These are phyloP conservation scores for Chrysanthemum lavandulifolium DNA, from an alignment of 129 eudicot genomes.

Conservation along the genomic window DNA sequence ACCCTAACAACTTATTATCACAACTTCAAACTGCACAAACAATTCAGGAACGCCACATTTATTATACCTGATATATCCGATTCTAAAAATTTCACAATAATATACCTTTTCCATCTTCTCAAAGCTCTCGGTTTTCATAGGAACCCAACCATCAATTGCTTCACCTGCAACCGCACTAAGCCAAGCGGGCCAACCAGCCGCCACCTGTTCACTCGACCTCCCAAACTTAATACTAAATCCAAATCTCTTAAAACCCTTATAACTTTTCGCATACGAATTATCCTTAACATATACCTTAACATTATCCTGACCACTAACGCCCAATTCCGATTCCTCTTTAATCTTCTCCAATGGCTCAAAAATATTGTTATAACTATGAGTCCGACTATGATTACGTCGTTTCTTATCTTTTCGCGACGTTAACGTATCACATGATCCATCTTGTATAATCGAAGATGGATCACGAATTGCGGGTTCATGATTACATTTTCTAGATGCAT, in stretches of 20 bases:
- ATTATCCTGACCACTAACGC: not conserved
- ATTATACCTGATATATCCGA: too few species aligned
- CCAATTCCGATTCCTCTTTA: slow-evolving; percentile 39
- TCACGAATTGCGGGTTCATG: not conserved
- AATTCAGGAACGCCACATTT: too few species aligned
- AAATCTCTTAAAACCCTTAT: slow-evolving; percentile 23
- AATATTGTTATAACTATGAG: not conserved
- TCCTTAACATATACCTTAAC: not conserved
- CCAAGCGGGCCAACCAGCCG: slow-evolving; percentile 89
- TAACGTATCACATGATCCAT: slow-evolving; percentile 21
- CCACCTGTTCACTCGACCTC: slow-evolving; percentile 42
- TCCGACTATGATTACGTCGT: not conserved
- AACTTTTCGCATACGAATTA: slow-evolving; percentile 3
- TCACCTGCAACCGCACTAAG: slow-evolving; percentile 66
- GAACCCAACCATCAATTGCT: slow-evolving; percentile 75
- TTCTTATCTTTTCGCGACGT: slow-evolving; percentile 14
- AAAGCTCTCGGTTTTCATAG: slow-evolving; percentile 55
- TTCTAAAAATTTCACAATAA: not conserved
- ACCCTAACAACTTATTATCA: too few species aligned
- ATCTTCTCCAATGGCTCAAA: slow-evolving; percentile 38
- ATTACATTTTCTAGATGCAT: slow-evolving; percentile 8
- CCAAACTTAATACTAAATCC: slow-evolving; percentile 37
- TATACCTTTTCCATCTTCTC: slow-evolving; percentile 72
- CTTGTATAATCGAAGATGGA: not conserved
- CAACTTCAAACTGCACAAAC: too few species aligned